Conservation (phyloP, 2,329 filamentous ascomycete genomes). For the Hypoxylon sp. region DNA sequence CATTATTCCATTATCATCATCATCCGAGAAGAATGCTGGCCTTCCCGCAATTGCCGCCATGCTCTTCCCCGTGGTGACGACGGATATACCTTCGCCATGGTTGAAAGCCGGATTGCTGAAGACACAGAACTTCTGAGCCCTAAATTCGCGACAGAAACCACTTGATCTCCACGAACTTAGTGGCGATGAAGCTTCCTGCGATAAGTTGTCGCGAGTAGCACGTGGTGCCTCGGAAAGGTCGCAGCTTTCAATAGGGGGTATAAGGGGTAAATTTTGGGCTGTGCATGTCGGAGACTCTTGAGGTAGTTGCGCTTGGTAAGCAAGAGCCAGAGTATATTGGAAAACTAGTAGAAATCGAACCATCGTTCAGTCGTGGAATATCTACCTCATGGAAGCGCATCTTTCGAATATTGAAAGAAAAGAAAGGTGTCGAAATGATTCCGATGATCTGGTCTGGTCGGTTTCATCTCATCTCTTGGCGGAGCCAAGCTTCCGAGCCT, state of each 20-base stretch:
- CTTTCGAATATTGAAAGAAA: neutral
- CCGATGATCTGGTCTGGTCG: conserved; percentile 3
- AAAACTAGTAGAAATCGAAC: conserved; percentile 11
- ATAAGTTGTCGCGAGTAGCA: neutral
- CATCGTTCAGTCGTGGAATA: conserved; percentile 1
- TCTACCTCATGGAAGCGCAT: no score
- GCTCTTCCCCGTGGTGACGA: conserved; percentile 46
- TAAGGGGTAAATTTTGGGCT: conserved; percentile 5
- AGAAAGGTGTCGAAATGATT: neutral
- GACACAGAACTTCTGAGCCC: conserved; percentile 42
- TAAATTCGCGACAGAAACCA: conserved; percentile 27
- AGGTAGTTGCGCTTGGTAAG: conserved; percentile 2
- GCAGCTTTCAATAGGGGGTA: conserved; percentile 6
- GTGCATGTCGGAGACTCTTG: conserved; percentile 22
- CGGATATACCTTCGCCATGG: conserved; percentile 44
- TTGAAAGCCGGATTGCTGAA: conserved; percentile 45
- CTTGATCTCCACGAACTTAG: conserved; percentile 20
- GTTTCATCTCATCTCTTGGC: conserved; percentile 22
- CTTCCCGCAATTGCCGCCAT: conserved; percentile 37
- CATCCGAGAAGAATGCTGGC: conserved; percentile 9
- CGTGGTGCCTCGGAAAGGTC: neutral
- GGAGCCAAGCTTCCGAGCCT: conserved; percentile 35
- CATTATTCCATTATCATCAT: neutral
- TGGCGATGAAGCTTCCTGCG: neutral
- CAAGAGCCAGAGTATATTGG: conserved; percentile 10